Conservation (phyloP, 2,329 filamentous ascomycete species). For the Graphilbum ipis-grandicollis region DNA sequence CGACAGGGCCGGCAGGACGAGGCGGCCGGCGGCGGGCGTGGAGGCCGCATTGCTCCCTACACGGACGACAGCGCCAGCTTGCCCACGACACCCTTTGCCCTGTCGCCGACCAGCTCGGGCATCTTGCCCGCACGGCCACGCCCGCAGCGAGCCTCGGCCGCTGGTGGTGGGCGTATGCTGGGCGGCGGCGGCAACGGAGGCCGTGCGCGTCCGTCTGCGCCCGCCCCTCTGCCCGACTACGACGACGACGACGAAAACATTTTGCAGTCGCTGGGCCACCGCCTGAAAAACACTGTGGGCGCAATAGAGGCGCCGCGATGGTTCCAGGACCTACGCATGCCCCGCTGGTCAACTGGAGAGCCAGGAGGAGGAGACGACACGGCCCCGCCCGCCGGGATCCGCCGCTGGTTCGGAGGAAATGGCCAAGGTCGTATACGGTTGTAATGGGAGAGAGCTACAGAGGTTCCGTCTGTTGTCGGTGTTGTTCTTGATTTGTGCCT, state of each 20-base stretch:
- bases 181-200: too few relatives aligned
- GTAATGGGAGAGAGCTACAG: not conserved
- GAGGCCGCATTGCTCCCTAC: constrained; percentile 1
- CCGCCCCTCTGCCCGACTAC: constrained; percentile 9
- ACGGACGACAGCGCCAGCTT: constrained; percentile 11
- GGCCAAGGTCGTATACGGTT: constrained; percentile 19
- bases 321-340: constrained; percentile 58
- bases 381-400: constrained; percentile 21
- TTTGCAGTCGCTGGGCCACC: constrained; percentile 66
- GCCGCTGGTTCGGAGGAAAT: constrained; percentile 40
- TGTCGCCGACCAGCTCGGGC: constrained; percentile 16
- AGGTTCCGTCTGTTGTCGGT: too few relatives aligned
- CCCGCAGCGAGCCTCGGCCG: constrained; percentile 13
- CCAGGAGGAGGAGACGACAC: constrained; percentile 54
- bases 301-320: constrained; percentile 66
- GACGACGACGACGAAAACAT: constrained; percentile 64
- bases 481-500: too few relatives aligned
- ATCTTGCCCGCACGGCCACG: constrained; percentile 5
- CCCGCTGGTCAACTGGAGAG: constrained; percentile 49
- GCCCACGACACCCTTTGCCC: constrained; percentile 25
- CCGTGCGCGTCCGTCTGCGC: too few relatives aligned
- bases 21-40: not conserved
- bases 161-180: not conserved
- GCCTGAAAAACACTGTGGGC: constrained; percentile 85
- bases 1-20: constrained; percentile 23